Conservation (phyloP, 228 moss, liverwort and hornwort species). For the Sphagnum fallax region DNA sequence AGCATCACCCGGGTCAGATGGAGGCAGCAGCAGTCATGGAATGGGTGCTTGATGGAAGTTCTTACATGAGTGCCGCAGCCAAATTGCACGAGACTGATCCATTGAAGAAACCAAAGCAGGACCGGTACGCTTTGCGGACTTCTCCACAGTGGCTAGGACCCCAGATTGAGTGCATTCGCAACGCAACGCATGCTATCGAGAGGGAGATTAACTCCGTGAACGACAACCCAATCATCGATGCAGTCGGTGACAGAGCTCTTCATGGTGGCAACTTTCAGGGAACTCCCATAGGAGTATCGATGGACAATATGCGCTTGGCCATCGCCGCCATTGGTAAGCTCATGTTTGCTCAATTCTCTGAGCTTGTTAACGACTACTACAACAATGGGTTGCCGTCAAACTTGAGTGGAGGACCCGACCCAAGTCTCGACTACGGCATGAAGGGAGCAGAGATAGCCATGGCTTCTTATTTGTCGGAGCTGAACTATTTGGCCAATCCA, state of each 20-base stretch:
- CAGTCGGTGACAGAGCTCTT: constrained; percentile 7
- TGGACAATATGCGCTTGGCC: constrained; percentile 22
- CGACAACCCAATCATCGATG: constrained; percentile 29
- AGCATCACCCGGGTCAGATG: constrained; percentile 27
- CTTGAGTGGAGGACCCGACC: constrained; percentile 18
- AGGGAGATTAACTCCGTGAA: constrained; percentile 26
- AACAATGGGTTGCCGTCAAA: constrained; percentile 20
- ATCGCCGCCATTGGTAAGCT: constrained; percentile 20
- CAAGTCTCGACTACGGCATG: constrained; percentile 23
- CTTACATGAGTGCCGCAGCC: constrained; percentile 22
- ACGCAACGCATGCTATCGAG: not conserved
- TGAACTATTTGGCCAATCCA: constrained; percentile 25
- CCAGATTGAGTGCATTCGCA: not conserved
- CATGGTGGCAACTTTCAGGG: constrained; percentile 24
- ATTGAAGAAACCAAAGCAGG: constrained; percentile 23
- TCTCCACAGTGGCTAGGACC: constrained; percentile 13
- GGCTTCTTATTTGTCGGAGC: constrained; percentile 32
- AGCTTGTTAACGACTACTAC: constrained; percentile 31
- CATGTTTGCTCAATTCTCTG: constrained; percentile 20
- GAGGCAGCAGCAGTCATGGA: constrained; percentile 28
- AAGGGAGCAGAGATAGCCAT: constrained; percentile 32
- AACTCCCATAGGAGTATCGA: constrained; percentile 18
- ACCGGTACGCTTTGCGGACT: constrained; percentile 20
- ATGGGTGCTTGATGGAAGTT: constrained; percentile 20
- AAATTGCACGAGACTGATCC: constrained; percentile 28